These are phyloP conservation scores for Gossypium rotundifolium DNA, from an alignment of 345 rosid genomes.

Conservation along the genomic window DNA sequence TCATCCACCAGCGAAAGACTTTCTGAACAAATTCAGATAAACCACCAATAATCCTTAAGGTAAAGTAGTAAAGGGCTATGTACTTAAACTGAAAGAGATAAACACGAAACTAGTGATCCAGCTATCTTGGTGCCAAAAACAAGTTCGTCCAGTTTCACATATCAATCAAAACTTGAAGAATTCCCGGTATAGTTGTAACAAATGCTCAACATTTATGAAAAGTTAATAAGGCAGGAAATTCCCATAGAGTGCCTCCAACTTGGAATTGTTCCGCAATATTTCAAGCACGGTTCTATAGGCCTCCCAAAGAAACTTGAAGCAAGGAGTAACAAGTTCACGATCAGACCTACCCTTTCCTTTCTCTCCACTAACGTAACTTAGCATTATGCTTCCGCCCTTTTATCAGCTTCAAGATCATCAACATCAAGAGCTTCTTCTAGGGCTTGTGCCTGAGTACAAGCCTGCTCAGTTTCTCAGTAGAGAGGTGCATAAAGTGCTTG, in stretches of 20 bases:
- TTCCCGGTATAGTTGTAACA: neutral
- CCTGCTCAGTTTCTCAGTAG: conserved; percentile 96
- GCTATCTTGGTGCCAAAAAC: neutral
- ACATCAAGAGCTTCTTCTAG: conserved; percentile 98
- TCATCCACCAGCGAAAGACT: neutral
- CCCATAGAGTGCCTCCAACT: conserved; percentile 97
- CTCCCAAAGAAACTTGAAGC: conserved; percentile 99
- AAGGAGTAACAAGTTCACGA: conserved; percentile 93
- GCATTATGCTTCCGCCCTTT: conserved; percentile 92
- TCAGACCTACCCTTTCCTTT: conserved; percentile 99
- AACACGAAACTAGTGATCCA: neutral
- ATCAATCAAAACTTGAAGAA: neutral
- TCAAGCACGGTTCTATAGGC: conserved; percentile 98
- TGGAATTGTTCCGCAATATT: conserved; percentile 87
- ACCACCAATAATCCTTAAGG: neutral
- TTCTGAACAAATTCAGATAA: neutral
- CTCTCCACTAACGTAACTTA: conserved; percentile 97
- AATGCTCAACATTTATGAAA: neutral
- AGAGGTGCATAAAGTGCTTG: conserved; percentile 88
- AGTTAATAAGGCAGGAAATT: conserved; percentile 26
- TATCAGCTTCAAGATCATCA: conserved; percentile 98
- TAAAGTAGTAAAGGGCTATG: neutral
- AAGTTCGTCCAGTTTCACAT: neutral
- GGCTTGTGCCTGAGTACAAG: conserved; percentile 87
- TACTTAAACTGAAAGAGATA: neutral